These are phyloP conservation scores for Calonectria henricotiae DNA, from an alignment of 2,329 filamentous ascomycete species.

Conservation along the genomic window DNA sequence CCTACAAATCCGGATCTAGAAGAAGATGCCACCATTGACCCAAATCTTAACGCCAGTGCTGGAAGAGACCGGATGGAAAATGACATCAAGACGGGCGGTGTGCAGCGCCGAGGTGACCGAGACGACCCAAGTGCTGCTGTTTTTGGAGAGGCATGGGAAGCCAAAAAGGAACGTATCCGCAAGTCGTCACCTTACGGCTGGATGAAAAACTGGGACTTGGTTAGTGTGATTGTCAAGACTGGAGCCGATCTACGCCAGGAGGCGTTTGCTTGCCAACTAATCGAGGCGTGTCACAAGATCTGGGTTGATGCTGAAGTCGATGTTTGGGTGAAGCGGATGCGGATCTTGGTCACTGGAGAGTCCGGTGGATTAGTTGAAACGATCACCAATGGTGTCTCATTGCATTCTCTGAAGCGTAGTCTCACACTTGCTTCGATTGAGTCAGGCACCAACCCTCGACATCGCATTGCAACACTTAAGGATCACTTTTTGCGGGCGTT, in stretches of 20 bases:
- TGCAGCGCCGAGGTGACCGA: constrained; percentile 85
- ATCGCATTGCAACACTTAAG: constrained; percentile 84
- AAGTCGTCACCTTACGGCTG: constrained; percentile 89
- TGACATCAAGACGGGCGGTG: constrained; percentile 88
- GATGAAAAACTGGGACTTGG: constrained; percentile 92
- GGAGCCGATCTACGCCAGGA: constrained; percentile 88
- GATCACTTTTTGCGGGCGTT: constrained; percentile 89
- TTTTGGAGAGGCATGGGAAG: constrained; percentile 89
- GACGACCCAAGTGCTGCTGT: constrained; percentile 90
- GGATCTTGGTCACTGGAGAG: constrained; percentile 88
- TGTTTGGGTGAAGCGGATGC: constrained; percentile 93
- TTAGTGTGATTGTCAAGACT: constrained; percentile 91
- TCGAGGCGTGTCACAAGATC: constrained; percentile 85
- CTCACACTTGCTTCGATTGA: constrained; percentile 84
- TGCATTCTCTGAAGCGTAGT: constrained; percentile 88
- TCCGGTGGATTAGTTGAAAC: constrained; percentile 89
- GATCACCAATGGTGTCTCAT: constrained; percentile 89
- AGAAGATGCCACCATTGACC: constrained; percentile 68
- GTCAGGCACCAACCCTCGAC: constrained; percentile 79
- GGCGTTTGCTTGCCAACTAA: constrained; percentile 89
- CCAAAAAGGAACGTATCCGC: constrained; percentile 87
- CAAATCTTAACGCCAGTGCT: constrained; percentile 77
- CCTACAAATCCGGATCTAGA: constrained; percentile 68
- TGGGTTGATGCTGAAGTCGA: constrained; percentile 82
- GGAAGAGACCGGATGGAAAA: constrained; percentile 91